Evolutionary conservation across 2,329 filamentous ascomycete genomes (phyloP), one percentile per base, ranked within the genome.

Genomic region (Penicillium sp.): DNA sequence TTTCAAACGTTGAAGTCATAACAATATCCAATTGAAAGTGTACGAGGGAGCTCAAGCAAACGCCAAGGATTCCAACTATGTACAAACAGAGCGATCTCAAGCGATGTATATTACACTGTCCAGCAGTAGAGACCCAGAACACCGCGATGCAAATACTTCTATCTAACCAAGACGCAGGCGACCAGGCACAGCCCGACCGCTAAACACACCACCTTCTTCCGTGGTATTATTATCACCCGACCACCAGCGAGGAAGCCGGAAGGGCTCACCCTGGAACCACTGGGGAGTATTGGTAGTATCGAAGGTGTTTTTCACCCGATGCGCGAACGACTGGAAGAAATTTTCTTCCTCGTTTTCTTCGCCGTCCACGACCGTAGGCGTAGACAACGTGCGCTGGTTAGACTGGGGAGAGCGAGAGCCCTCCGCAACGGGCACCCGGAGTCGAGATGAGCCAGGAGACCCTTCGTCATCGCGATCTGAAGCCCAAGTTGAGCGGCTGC

Each of bases 291-390:
- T 88, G 2, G 91, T 82, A 0, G 86, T 89, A 57, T 97, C 93
- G 49, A 97, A 85, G 0, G 94, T 97, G 68, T 99, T 99, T 74
- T 87, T 90, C 64, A 99, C 87, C 34, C 93, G 83, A 68, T 95
- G 90, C 0, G 90, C 86, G 57, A 97, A 86, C 32, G 88, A 87
- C 61, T 90, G 84, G 67, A 97, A 92, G 72, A 96, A 91, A 61
- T 87, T 91, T 51, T 91, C 90, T 13, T 92, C 86, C 31, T 90
- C 87, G 1, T 84, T 87, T 1, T 84, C 81, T n/a, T 84, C 83
- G 7, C 83, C 81, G 0, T 84, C 82, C 18, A 82, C 72, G 29
- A 77, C 73, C 61, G 27, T 73, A 67, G 52, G 67, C 62, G 69
- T 54, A 65, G 69, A 59, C 49, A 70, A 62, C 29, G 68, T 56